phyloP scores from a whole-genome alignment of 179 eudicot genomes.

The Heliamphora ciliata region DNA sequence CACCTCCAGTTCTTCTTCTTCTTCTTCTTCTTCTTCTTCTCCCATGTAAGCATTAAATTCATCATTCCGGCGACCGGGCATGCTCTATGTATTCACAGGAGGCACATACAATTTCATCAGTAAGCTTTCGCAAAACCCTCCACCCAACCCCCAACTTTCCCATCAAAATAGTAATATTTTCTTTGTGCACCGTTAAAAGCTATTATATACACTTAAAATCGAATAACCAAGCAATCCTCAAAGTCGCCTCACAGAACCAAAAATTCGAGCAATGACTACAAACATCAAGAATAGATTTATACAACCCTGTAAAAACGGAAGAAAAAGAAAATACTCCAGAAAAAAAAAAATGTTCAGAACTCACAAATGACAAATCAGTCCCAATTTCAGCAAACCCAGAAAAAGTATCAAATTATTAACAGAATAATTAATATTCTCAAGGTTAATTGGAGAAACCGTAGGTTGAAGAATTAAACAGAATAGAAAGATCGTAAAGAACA shows the following conservation, averaged over 20 bases:
- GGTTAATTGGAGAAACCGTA: no score
- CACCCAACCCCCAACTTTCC: no score
- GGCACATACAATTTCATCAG: background rate
- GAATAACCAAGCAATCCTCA: background rate
- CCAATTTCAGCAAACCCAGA: background rate
- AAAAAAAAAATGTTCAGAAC: background rate
- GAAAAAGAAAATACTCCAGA: background rate
- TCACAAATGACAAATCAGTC: background rate
- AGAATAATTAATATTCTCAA: no score
- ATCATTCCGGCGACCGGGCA: conserved; percentile 33
- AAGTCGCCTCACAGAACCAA: background rate
- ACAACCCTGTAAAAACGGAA: background rate
- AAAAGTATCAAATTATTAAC: no score
- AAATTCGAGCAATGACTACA: background rate
- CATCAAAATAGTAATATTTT: no score
- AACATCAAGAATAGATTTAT: background rate
- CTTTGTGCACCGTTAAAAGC: no score
- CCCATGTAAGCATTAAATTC: conserved; percentile 46
- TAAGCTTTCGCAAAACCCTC: background rate
- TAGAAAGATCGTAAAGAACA: no score
- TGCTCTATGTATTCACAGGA: conserved; percentile 11
- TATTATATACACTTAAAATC: background rate
- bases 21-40: conserved; percentile 20
- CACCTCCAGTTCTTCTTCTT: conserved; percentile 21
- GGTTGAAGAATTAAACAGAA: no score